Evolutionary conservation across 2,329 filamentous ascomycete species (phyloP), one percentile per base, ranked within the genome.

Genomic region (Diplodia scrobiculata): DNA sequence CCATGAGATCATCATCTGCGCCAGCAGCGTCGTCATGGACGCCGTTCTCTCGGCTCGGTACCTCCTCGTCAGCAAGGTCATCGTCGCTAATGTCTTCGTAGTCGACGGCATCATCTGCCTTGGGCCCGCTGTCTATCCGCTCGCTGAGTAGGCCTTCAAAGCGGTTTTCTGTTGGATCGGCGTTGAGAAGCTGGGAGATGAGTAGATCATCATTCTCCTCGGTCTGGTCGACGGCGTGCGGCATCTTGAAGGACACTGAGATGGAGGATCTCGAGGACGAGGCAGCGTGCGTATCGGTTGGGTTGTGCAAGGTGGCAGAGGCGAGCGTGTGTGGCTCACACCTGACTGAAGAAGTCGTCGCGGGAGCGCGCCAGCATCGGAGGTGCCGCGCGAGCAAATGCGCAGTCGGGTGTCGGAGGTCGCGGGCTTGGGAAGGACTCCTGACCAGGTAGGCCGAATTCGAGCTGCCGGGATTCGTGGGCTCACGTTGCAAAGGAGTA

Each of bases 71-170:
- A 11, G 92, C 90, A 7, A 97, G 84, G 69, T 97, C 93, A 74
- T 96, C 92, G 75, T 98, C 94, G 70, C 90, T 90, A 68, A 98
- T 93, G 73, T 97, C 91, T 74, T 91, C 92, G 72, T 84, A 99
- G 74, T 99, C 95, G 68, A 95, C 81, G 48, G 95, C 95, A 79
- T 98, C 91, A 68, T 92, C 92, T 65, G 92, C 94, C 78, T 99
- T 99, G 76, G 92, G 90, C 21, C 83, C 84, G 63, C 76, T 71
- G 63, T 82, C 81, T 63, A 84, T 76, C 63, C 77, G 73, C 38
- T 73, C 70, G 21, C 19, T 47, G 63, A 73, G 70, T 38, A 66
- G 32, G 21, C 65, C 65, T 19, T 73, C 73, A 45, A 78, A 65
- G 36, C 72, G 72, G 7, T 67, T 71, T 34, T 71, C 70, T 67